Evolutionary conservation across 1,284 basidiomycete genomes (phyloP).

Genomic region (Leccinum pachyderme): DNA sequence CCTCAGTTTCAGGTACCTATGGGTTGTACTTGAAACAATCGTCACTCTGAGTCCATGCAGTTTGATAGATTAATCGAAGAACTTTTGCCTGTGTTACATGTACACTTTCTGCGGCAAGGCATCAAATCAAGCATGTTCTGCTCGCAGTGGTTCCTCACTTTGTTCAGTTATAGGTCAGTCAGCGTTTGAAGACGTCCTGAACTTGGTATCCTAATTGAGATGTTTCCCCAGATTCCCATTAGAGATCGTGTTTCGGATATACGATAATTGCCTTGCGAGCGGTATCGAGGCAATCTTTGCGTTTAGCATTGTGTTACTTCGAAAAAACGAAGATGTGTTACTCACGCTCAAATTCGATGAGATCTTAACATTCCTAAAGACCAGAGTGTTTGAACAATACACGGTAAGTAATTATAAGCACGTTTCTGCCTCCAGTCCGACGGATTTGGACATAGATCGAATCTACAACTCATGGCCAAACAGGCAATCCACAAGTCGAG

Average conservation of each 20-base stretch:
- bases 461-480: slow-evolving; percentile 19
- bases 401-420: slow-evolving; percentile 40
- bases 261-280: slow-evolving; percentile 92
- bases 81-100: slow-evolving; percentile 83
- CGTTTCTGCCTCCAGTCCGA: background rate
- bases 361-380: slow-evolving; percentile 80
- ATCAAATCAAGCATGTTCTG: slow-evolving; percentile 97
- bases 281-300: slow-evolving; percentile 97
- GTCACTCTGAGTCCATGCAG: slow-evolving; percentile 38
- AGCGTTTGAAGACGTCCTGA: background rate
- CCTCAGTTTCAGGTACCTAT: slow-evolving; percentile 46
- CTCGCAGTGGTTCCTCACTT: slow-evolving; percentile 96
- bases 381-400: slow-evolving; percentile 80
- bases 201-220: slow-evolving; percentile 9
- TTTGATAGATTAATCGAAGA: slow-evolving; percentile 96
- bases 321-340: slow-evolving; percentile 83
- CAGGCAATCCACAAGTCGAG: slow-evolving; percentile 25
- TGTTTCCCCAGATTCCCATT: slow-evolving; percentile 79
- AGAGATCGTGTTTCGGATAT: slow-evolving; percentile 92
- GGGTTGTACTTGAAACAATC: background rate
- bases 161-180: slow-evolving; percentile 90
- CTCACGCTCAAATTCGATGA: slow-evolving; percentile 86
- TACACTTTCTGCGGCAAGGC: slow-evolving; percentile 91
- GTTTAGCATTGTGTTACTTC: slow-evolving; percentile 86
- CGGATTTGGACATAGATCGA: slow-evolving; percentile 24